phyloP scores from a whole-genome alignment of 768 basidiomycete species.

The Termitomyces eurrhizus region DNA sequence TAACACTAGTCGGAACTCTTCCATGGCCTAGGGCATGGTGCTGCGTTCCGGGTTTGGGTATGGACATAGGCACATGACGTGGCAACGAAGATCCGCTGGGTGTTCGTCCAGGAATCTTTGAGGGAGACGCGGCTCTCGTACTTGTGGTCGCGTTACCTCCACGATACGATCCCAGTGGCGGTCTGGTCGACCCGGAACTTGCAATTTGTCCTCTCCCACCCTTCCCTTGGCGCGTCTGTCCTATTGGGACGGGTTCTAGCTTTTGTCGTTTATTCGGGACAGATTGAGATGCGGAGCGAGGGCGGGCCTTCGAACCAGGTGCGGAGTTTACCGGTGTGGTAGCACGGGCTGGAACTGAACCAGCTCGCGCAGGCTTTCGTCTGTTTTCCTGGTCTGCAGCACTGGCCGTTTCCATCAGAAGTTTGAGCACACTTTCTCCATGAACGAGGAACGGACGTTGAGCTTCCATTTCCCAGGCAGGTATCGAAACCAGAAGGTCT shows the following conservation, averaged over 20 bases:
- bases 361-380: slow-evolving; percentile 48
- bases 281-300: slow-evolving; percentile 50
- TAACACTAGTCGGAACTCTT: slow-evolving; percentile 33
- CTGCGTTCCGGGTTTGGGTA: slow-evolving; percentile 47
- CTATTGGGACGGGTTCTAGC: slow-evolving; percentile 33
- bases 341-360: slow-evolving; percentile 58
- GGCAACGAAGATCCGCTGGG: slow-evolving; percentile 30
- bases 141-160: slow-evolving; percentile 29
- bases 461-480: slow-evolving; percentile 80
- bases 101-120: slow-evolving; percentile 43
- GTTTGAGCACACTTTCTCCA: slow-evolving; percentile 75
- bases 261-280: slow-evolving; percentile 63
- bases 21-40: slow-evolving; percentile 58
- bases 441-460: slow-evolving; percentile 78
- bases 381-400: slow-evolving; percentile 81
- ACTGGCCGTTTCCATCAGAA: slow-evolving; percentile 70
- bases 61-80: slow-evolving; percentile 38
- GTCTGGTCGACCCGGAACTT: slow-evolving; percentile 21
- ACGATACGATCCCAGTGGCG: slow-evolving; percentile 39
- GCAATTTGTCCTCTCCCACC: slow-evolving; percentile 19
- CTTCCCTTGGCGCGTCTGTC: slow-evolving; percentile 16
- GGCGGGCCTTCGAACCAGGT: slow-evolving; percentile 44
- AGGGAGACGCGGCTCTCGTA: slow-evolving; percentile 39
- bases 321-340: slow-evolving; percentile 50
- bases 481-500: slow-evolving; percentile 74